These are phyloP conservation scores for Cornus suecica DNA, from an alignment of 148 eudicot genomes.

Conservation along the genomic window DNA sequence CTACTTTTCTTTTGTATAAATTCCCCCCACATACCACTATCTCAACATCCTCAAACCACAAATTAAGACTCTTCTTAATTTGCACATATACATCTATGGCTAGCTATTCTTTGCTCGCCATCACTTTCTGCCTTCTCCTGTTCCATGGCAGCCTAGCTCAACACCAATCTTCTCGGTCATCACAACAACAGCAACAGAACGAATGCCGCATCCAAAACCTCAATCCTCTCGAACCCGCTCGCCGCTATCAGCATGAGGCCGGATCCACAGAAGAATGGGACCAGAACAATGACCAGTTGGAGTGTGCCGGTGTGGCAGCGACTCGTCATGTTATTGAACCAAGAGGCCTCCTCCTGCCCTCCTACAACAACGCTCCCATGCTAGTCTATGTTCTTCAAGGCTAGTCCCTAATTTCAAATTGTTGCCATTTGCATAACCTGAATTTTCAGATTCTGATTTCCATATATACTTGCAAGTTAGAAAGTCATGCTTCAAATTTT, in stretches of 20 bases:
- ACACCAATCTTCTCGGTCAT: not conserved
- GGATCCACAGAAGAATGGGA: not conserved
- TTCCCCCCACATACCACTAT: not conserved
- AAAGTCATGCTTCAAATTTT: too few relatives aligned
- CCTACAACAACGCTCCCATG: slow-evolving; percentile 11
- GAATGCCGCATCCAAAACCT: slow-evolving; percentile 13
- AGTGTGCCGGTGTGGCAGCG: slow-evolving; percentile 8
- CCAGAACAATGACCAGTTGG: not conserved
- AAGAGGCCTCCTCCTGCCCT: slow-evolving; percentile 9
- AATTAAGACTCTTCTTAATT: too few relatives aligned
- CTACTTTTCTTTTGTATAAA: not conserved
- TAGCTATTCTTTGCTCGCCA: not conserved
- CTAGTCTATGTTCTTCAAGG: slow-evolving; percentile 8
- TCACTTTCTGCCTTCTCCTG: not conserved
- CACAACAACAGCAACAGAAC: not conserved
- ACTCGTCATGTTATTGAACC: slow-evolving; percentile 7
- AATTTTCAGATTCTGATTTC: too few relatives aligned
- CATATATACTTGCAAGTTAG: not conserved
- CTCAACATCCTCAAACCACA: not conserved
- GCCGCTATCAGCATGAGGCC: slow-evolving; percentile 8
- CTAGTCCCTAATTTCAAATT: not conserved
- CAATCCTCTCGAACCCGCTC: not conserved
- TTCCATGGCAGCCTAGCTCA: not conserved
- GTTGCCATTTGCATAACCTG: not conserved
- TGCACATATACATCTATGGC: not conserved